Evolutionary conservation across 192 early-diverging fungal genomes (phyloP), one percentile per base, ranked within the genome.

Genomic region (Neocallimastix lanati): DNA sequence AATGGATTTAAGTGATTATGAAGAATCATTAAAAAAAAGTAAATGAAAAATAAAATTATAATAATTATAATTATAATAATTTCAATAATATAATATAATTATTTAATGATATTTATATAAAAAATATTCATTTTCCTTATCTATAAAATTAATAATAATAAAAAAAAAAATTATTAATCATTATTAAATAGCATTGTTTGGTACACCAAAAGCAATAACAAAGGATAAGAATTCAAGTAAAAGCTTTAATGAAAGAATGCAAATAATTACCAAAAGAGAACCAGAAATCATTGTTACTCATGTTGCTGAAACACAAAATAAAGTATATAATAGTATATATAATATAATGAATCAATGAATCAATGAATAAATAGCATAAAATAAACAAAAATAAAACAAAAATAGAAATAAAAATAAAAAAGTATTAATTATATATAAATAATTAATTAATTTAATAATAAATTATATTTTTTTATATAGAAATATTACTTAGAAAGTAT

Each of bases 401-500:
- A n/a, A n/a, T n/a, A n/a, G n/a, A n/a, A n/a, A n/a, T n/a, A n/a
- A n/a, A n/a, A n/a, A n/a, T n/a, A n/a, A n/a, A n/a, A n/a, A n/a
- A n/a, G n/a, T n/a, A n/a, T n/a, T n/a, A n/a, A n/a, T n/a, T n/a
- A n/a, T n/a, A n/a, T n/a, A n/a, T n/a, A n/a, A n/a, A n/a, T n/a
- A n/a, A n/a, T n/a, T n/a, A n/a, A n/a, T n/a, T n/a, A n/a, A n/a
- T n/a, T n/a, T n/a, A n/a, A n/a, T 28, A 38, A 81, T 29, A 7
- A 29, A 4, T 28, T 38, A 13, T 36, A 27, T 15, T 28, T 28
- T 25, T 76, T 29, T 29, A 27, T 81, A 76, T 83, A 90, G 88
- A 87, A 91, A 90, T 94, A 93, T 80, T 90, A 94, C n/a, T 96
- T 92, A 78, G 97, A 97, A 83, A 88, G 86, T 29, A 86, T 99